Conservation (phyloP, 2,329 filamentous ascomycete genomes). For the Camillea tinctor region DNA sequence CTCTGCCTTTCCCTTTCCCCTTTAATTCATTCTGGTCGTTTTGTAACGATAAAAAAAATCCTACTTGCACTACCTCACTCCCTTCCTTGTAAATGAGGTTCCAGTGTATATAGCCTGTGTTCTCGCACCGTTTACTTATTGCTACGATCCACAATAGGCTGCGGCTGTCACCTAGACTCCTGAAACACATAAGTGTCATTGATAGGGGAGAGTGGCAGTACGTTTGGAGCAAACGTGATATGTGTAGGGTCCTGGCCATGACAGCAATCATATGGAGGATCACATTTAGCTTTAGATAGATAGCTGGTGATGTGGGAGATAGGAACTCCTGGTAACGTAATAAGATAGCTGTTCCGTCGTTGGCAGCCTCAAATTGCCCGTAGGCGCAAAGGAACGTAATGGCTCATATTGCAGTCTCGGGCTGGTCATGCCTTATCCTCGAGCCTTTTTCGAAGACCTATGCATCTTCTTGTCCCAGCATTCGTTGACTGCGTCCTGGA, state of each 20-base stretch:
- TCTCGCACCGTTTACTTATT: neutral
- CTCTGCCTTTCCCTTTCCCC: neutral
- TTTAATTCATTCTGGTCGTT: neutral
- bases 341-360: neutral
- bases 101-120: neutral
- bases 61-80: neutral
- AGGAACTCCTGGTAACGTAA: neutral
- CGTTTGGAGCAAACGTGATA: neutral
- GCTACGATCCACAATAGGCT: neutral
- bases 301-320: neutral
- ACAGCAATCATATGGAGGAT: no score
- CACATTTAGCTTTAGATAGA: no score
- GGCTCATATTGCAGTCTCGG: constrained; percentile 31
- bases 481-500: constrained; percentile 45
- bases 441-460: constrained; percentile 22
- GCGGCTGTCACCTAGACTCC: neutral
- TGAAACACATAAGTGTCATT: neutral
- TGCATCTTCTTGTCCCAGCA: constrained; percentile 49
- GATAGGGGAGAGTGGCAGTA: neutral
- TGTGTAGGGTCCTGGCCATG: neutral
- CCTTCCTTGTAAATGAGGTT: neutral
- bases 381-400: neutral
- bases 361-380: neutral
- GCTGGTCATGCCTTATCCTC: constrained; percentile 14
- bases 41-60: neutral